Evolutionary conservation across 2,329 filamentous ascomycete genomes (phyloP), one percentile per base, ranked within the genome.

Genomic region (Capronia americana): DNA sequence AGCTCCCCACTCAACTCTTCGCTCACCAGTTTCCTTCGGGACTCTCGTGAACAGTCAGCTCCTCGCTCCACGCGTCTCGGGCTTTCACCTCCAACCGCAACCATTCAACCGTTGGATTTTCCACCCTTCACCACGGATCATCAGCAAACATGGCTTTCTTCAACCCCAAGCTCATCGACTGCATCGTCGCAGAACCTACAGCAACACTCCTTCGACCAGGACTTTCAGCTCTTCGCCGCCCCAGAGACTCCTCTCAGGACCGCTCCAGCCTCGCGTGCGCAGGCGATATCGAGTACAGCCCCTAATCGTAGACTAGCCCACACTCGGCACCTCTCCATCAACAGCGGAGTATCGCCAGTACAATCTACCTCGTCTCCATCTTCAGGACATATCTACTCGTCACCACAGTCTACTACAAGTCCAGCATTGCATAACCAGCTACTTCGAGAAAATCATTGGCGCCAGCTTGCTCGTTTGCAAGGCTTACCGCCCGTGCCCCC

Each of bases 81-180:
- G 69, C 69, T 70, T 70, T 68, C 71, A 71, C 54, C 59, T 59
- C 71, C 70, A 62, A 68, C 74, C 72, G 74, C 74, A 71, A 77
- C 71, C 71, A 76, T 77, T 76, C 66, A 67, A 63, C 57, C 73
- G 65, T 69, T 72, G 72, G 72, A 75, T 74, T 73, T 70, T 60
- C 71, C 71, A 72, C 73, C 74, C 69, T 77, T 77, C 75, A 75
- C 71, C 74, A 77, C 75, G 75, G 75, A 76, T 75, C 64, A 69
- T 63, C 73, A 74, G 72, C 68, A 69, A 72, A 53, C 57, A 77
- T 77, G 76, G 75, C 75, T 70, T 77, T 61, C 65, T 63, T 65
- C 74, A 72, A 72, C 74, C 73, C 72, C 73, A 74, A 74, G 74
- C 66, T 71, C 73, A 63, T 68, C 71, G 53, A 69, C 73, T 75